Evolutionary conservation across 352 stramenopile genomes (phyloP), one percentile per base, ranked within the genome.

Genomic region (Blastocystis sp.): DNA sequence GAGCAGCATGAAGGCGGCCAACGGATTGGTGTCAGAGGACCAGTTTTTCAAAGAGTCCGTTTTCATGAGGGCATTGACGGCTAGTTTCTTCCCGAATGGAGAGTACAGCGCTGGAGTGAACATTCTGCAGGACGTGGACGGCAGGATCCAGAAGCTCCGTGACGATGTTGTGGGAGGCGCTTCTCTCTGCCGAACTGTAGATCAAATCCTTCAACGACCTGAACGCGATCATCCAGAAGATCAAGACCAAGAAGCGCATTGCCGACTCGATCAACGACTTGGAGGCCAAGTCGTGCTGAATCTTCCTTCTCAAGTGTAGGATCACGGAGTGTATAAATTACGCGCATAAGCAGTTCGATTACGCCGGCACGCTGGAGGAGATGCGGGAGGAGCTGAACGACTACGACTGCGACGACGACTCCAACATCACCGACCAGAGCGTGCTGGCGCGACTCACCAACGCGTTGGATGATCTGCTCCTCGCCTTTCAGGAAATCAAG

Each of bases 171-270:
- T 84, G 19, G 23, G 56, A 59, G 48, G 28, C 19, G 4, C n/a
- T 52, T 0, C 17, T 62, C 23, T 38, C 21, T 5, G n/a, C 38
- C 34, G 19, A 53, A 21, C 56, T 28, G 56, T 84, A 84, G 74
- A 84, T 62, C 23, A 56, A 84, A 70, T 52, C 74, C 5, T 84
- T 84, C 38, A 67, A 84, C 52, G 69, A 84, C 52, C 28, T 84
- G 28, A 84, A 84, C 34, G 60, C 34, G 5, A 84, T 43, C 28
- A 28, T 84, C 23, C 74, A 84, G 56, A 84, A 64, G 28, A 84
- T 84, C 38, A 84, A 67, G 38, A 84, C 74, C 17, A 84, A 84
- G 53, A 84, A 84, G 53, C 74, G 74, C 53, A 84, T 84, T 69
- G 74, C 74, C 17, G 56, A 67, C 52, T 34, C 74, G 11, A 84